Evolutionary conservation across 805 yeast genomes (phyloP), one percentile per base, ranked within the genome.

Genomic region (Cyberlindnera petersonii): DNA sequence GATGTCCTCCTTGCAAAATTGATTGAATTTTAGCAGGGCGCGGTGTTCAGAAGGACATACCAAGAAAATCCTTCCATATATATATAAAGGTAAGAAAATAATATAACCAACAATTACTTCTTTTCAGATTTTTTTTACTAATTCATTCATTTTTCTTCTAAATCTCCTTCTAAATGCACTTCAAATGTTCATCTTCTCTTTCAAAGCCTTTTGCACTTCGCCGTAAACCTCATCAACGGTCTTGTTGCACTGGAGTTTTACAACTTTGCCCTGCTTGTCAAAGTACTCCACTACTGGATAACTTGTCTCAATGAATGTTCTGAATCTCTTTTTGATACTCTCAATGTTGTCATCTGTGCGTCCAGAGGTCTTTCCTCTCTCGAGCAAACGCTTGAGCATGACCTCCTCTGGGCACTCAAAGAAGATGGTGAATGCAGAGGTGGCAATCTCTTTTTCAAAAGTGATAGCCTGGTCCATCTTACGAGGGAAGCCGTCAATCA

Each of bases 381-480:
- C 85, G 43, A 91, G 66, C 46, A 91, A 72, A 60, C 98, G 79
- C 48, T 75, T 65, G 49, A 88, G 70, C 97, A 91, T 89, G 39
- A 86, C 84, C 28, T 65, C 57, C 61, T 84, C 93, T 1, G 91
- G 86, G 60, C 94, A 85, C 48, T 84, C 88, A 55, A 85, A 85
- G 63, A 81, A 85, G 29, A 85, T 66, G 2, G 85, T 78, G 63
- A 82, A 75, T 19, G 77, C 69, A 46, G 86, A 82, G 61, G 72
- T 82, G 54, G 79, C 93, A 52, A 79, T 71, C 57, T 77, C 68
- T 27, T 83, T 77, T 65, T 91, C 98, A 60, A 91, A 91, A n/a
- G 91, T 84, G 28, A 83, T 43, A 0, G 98, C 98, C 68, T 91
- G 98, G 64, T 93, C 98, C 97, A 93, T 91, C 61, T 89, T 87